Evolutionary conservation across 306 rosid genomes (phyloP), one percentile per base, ranked within the genome.

Genomic region (Trifolium repens): DNA sequence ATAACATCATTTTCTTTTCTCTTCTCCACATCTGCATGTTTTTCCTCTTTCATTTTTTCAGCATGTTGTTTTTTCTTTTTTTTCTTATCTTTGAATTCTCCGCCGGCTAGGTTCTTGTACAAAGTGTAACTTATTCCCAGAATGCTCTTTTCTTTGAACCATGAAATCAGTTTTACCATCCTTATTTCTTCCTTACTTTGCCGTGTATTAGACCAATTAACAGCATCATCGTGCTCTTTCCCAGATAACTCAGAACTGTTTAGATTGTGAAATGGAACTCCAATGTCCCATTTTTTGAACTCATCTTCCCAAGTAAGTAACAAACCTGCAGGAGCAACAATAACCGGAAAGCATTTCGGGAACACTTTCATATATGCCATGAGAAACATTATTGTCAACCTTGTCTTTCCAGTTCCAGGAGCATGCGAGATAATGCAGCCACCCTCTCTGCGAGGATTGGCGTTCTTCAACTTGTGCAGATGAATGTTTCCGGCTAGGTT

Each of bases 371-470:
- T 37, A 47, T 77, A 84, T 17, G 87, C 34, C 32, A 44, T 65
- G 24, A 84, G 87, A 50, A 84, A 84, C 22, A 77, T 67, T 8
- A 80, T 77, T 4, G 87, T 77, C 39, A 84, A 14, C 15, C 74
- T 22, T 0, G 87, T 84, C 71, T 84, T 84, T 1, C 85, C 87
- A 0, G 87, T 84, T 30, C 87, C 87, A 5, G 87, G 87, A 34
- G 85, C 85, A 73, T 84, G 87, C 6, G 80, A 80, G 12, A 84
- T 77, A 46, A 84, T 84, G 63, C 87, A 84, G 0, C 87, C 87
- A 15, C 87, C 85, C 0, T 49, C 71, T 0, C 68, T 59, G 5
- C 9, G 1, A 5, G 67, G 77, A 16, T 73, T 58, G 59, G 32
- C 53, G 8, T 10, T 80, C 74, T 73, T 77, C 71, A 80, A 63